These are phyloP conservation scores for Aspergillus versicolor DNA, from an alignment of 2,329 filamentous ascomycete genomes.

Conservation along the genomic window DNA sequence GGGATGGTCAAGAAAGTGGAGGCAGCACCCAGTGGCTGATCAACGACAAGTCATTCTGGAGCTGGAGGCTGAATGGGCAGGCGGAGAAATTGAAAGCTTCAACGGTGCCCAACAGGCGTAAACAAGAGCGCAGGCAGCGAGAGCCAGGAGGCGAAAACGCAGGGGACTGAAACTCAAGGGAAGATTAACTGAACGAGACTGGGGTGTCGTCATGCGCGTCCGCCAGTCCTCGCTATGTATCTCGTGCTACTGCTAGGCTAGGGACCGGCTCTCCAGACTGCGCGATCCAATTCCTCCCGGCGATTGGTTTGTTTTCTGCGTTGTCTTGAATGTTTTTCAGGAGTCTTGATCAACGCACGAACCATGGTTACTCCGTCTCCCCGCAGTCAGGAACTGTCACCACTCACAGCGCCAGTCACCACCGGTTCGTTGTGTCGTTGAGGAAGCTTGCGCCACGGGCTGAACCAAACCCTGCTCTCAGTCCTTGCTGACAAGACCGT, in stretches of 20 bases:
- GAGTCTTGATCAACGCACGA: slow-evolving; percentile 16
- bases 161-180: slow-evolving; percentile 4
- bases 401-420: background rate
- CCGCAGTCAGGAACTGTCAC: slow-evolving; percentile 2
- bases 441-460: too few species aligned
- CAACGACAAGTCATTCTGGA: slow-evolving; percentile 18
- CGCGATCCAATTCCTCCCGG: background rate
- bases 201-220: slow-evolving; percentile 13
- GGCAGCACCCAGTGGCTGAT: slow-evolving; percentile 17
- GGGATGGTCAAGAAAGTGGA: slow-evolving; percentile 16
- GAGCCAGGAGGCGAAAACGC: slow-evolving; percentile 9
- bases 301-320: background rate
- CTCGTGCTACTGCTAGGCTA: background rate
- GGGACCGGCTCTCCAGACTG: too few species aligned
- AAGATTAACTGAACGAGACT: background rate
- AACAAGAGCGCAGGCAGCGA: background rate
- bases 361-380: slow-evolving; percentile 14
- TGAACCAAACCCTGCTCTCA: too few species aligned
- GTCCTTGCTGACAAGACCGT: too few species aligned
- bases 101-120: slow-evolving; percentile 9
- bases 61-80: slow-evolving; percentile 1
- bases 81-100: slow-evolving; percentile 9
- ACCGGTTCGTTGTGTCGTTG: too few species aligned
- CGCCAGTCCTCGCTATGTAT: background rate
- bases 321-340: background rate